Base-by-base conservation (phyloP, 768 basidiomycete genomes). In the Pleurotus djamor region DNA sequence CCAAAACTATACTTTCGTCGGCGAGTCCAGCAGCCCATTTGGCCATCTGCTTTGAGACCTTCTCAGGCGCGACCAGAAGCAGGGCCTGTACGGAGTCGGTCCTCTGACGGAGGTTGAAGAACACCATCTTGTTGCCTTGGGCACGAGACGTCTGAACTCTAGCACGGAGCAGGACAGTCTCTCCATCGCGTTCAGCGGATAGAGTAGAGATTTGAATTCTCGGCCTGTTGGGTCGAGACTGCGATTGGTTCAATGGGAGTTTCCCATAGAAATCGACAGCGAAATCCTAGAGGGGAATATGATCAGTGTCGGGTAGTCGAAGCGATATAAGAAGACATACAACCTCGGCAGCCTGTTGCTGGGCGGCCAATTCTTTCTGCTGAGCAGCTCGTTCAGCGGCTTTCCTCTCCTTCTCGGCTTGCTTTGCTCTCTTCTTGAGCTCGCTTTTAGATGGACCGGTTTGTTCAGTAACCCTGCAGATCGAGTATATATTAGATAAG, bases 31-130 rank as follows among this genome's bases (percentile, higher is more conserved):
- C 86, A 14, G 88, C 84, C 90, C 91, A 98, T 74, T 94, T 97
- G 41, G 94, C 85, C 97, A 99, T 99, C 71, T 96, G 95, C 75
- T 96, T 98, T 62, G 93, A 96, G 32, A 98, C 82, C 67, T 84
- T 87, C 48, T 85, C 89, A 9, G 86, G 82, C 8, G 88, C 76
- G 21, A 91, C 84, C 50, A 79, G 73, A 61, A 96, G 77, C 43
- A 98, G 76, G 37, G 91, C 95, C 71, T 98, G 96, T 7, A 99
- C 87, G 58, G 96, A 81, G 68, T 89, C 82, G 12, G 83, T 88
- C 65, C 91, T 84, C 72, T 99, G 96, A 60, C 96, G 91, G 58
- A 99, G 81, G 69, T 88, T 88, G 55, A 98, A 75, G 76, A 99
- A 99, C 54, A 92, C 91, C 86, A 98, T 94, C 78, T 94, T 99